phyloP scores from a whole-genome alignment of 1,284 basidiomycete genomes.

The Hypsizygus ulmarius region DNA sequence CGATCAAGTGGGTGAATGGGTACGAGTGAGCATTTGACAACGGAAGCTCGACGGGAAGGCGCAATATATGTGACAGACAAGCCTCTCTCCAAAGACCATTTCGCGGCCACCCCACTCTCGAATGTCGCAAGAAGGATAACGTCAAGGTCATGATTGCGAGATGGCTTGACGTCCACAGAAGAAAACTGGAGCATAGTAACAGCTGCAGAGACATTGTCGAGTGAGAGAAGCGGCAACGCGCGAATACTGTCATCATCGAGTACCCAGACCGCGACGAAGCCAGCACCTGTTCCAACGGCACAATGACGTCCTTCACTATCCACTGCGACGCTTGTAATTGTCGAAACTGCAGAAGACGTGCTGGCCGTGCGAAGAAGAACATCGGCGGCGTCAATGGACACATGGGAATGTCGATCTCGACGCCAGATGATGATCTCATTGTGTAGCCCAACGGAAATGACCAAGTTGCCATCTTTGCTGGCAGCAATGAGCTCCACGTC shows the following conservation, averaged over 20 bases:
- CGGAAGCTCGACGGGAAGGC: slow-evolving; percentile 42
- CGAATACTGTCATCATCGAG: slow-evolving; percentile 41
- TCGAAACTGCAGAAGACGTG: slow-evolving; percentile 44
- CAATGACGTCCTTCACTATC: slow-evolving; percentile 54
- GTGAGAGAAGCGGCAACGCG: slow-evolving; percentile 42
- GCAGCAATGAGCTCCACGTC: slow-evolving; percentile 82
- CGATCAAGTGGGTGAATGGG: slow-evolving; percentile 43
- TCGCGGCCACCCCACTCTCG: slow-evolving; percentile 54
- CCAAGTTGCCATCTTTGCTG: slow-evolving; percentile 60
- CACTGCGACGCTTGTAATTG: slow-evolving; percentile 58
- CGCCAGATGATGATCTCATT: slow-evolving; percentile 76
- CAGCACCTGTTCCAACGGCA: slow-evolving; percentile 64
- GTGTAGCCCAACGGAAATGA: slow-evolving; percentile 73
- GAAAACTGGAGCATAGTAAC: slow-evolving; percentile 52
- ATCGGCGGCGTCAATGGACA: slow-evolving; percentile 51
- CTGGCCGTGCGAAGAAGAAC: slow-evolving; percentile 47
- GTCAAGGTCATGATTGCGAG: neutral
- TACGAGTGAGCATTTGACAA: slow-evolving; percentile 49
- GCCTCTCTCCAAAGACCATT: slow-evolving; percentile 47
- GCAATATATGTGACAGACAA: slow-evolving; percentile 40
- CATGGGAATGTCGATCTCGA: slow-evolving; percentile 38
- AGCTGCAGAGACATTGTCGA: slow-evolving; percentile 45
- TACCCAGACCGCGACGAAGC: slow-evolving; percentile 56
- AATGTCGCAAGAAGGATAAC: slow-evolving; percentile 51
- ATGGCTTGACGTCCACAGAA: slow-evolving; percentile 21